These are phyloP conservation scores for Solanum piurae DNA, from an alignment of 257 asterid genomes.

Conservation along the genomic window DNA sequence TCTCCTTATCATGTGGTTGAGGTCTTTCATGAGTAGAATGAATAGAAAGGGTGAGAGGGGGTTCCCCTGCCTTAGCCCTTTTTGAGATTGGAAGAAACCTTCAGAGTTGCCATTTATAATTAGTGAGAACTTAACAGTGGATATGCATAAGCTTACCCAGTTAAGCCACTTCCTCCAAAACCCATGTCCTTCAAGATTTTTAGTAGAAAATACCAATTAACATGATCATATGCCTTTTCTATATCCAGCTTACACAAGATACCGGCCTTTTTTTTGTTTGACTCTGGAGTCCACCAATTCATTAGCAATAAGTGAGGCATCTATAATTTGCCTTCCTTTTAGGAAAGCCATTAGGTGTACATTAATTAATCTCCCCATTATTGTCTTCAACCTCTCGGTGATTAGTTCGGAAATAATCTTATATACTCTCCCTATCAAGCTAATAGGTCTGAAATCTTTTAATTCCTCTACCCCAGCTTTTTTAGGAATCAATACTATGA, in stretches of 20 bases:
- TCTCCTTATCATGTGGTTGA: not conserved
- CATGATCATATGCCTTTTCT: not conserved
- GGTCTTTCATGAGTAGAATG: not conserved
- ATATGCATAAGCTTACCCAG: not conserved
- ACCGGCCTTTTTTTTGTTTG: not conserved
- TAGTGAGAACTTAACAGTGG: not conserved
- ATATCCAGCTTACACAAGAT: not conserved
- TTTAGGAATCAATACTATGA: not conserved
- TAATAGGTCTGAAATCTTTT: not conserved
- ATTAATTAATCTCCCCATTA: not conserved
- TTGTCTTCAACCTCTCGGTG: not conserved
- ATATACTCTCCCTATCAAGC: not conserved
- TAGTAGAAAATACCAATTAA: not conserved
- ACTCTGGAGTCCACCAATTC: not conserved
- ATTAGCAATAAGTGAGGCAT: not conserved
- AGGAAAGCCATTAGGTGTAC: not conserved
- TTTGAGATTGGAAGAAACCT: not conserved
- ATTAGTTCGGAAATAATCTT: too few relatives aligned
- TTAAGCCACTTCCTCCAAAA: not conserved
- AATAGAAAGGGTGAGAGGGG: not conserved
- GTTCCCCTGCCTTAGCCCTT: not conserved
- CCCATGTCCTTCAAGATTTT: not conserved
- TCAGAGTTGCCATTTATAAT: not conserved
- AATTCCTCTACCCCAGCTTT: too few relatives aligned
- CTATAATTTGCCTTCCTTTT: not conserved